These are phyloP conservation scores for Symbiodinium natans DNA, from an alignment of 73 alveolate species.

Conservation along the genomic window DNA sequence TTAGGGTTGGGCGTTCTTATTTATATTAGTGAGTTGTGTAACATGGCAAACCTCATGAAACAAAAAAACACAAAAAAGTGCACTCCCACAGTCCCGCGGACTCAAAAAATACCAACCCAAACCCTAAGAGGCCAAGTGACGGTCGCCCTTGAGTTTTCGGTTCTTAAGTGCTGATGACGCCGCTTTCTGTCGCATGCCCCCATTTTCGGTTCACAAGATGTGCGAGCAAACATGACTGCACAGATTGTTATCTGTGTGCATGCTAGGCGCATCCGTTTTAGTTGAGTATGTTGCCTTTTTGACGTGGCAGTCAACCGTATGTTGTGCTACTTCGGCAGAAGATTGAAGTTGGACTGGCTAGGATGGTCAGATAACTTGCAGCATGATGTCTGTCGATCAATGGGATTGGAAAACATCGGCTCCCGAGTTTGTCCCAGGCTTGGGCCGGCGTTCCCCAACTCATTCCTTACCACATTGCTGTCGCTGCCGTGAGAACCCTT, in stretches of 20 bases:
- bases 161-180: no score
- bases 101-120: no score
- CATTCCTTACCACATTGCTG: background rate
- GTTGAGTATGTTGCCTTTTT: background rate
- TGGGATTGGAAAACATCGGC: conserved; percentile 85
- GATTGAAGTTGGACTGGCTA: background rate
- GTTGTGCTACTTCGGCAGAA: no score
- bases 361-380: background rate
- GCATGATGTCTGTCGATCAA: conserved; percentile 33
- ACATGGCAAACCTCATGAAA: no score
- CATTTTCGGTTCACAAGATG: background rate
- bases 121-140: no score
- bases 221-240: background rate
- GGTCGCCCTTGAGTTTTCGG: no score
- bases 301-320: background rate
- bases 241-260: background rate
- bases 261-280: background rate
- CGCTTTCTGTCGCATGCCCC: no score
- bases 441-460: background rate
- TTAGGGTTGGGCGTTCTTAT: no score
- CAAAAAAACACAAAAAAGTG: no score
- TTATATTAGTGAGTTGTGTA: no score
- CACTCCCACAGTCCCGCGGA: no score
- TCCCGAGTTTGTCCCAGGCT: conserved; percentile 66
- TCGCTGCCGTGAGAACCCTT: no score